Evolutionary conservation across 352 stramenopile species (phyloP), one percentile per base, ranked within the genome.

Genomic region (Globisporangium ultimum): DNA sequence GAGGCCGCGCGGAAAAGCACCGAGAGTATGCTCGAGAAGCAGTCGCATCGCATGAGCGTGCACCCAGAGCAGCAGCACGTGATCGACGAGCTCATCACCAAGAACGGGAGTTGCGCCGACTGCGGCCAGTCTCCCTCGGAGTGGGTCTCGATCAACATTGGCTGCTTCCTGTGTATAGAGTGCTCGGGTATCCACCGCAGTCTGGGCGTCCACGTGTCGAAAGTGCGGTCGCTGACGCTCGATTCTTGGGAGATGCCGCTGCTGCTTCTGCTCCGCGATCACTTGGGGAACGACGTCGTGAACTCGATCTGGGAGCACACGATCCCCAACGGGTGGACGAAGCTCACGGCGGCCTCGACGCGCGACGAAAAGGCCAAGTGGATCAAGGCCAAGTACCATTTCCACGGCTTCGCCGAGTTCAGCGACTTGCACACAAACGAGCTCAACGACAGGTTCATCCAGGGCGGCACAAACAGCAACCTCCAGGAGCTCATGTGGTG

Each of bases 111-210:
- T 36, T 95, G 87, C 49, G 78, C 83, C 0, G 87, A 95, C 50
- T 95, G 87, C 58, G 76, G 80, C 50, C 77, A 86, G 41, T 68
- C 72, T 13, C 86, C 88, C 7, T 81, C 95, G 1, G 93, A 98
- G 58, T 99, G 97, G 97, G 95, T 97, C 36, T 98, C 89, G 32
- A 89, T 98, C 58, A 99, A 99, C 72, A 86, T 99, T 49, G 96
- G 97, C 13, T 90, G 96, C 49, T 74, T 98, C 21, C 68, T 99
- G 38, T 99, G 97, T 65, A 98, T 99, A 63, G 88, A 98, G 66
- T 99, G 97, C 67, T 97, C 88, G 41, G 97, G 95, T 15, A 98
- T 99, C 41, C 97, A 99, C 62, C 84, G 97, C 42, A 97, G 85
- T 60, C 80, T 99, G 17, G 97, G 97, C 48, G 93, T 98, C 3